A percentile compares a stretch with the other conserved stretches of the same genome.
These are phyloP conservation scores for Trichoderma atroviride DNA, from an alignment of 2,329 filamentous ascomycete genomes.

Conservation along the genomic window DNA sequence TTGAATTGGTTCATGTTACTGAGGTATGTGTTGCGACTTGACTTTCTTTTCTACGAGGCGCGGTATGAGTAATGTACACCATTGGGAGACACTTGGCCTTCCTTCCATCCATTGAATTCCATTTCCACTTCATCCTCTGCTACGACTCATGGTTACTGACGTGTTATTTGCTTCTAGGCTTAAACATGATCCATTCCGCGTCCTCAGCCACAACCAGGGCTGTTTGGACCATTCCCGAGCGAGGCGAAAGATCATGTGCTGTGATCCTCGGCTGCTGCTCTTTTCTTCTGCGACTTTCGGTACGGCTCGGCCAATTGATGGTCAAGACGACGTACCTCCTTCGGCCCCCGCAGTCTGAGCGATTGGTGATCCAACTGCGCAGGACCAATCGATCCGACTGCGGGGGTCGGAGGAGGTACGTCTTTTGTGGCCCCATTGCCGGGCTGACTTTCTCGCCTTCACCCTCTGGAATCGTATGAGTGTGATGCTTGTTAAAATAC, in stretches of 20 bases:
- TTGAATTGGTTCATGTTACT: not conserved
- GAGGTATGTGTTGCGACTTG: not conserved
- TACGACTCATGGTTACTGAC: not conserved
- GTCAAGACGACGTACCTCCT: not conserved
- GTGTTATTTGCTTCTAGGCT: not conserved
- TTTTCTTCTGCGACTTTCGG: not conserved
- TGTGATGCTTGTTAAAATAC: not conserved
- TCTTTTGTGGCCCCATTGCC: not conserved
- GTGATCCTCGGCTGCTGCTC: not conserved
- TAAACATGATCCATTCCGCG: not conserved
- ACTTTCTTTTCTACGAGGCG: not conserved
- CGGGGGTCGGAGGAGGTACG: not conserved
- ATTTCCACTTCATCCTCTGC: not conserved
- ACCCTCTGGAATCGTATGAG: not conserved
- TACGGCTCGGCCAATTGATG: not conserved
- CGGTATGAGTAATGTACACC: not conserved
- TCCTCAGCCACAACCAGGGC: not conserved
- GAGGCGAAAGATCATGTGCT: not conserved
- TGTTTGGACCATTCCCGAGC: not conserved
- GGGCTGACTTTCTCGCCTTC: not conserved
- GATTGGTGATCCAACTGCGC: not conserved
- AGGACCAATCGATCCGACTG: not conserved
- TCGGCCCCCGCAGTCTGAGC: not conserved
- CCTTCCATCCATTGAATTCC: not conserved
- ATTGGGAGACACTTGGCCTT: not conserved